These are phyloP conservation scores for Hypoxylon sp. DNA, from an alignment of 2,329 filamentous ascomycete species.

Conservation along the genomic window DNA sequence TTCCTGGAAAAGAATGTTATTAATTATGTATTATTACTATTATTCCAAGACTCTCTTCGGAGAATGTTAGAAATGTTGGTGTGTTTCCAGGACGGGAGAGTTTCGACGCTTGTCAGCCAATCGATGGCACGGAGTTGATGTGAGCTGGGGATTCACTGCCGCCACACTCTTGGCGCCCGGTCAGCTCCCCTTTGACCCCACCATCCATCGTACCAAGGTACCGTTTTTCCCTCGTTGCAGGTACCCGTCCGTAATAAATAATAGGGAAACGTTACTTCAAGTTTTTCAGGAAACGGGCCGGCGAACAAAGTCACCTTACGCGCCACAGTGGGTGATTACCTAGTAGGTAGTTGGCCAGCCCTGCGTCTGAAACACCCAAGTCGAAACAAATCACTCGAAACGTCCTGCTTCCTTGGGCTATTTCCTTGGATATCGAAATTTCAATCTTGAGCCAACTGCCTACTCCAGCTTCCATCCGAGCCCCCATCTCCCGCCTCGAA, in stretches of 20 bases:
- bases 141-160: slow-evolving; percentile 37
- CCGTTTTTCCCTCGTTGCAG: background rate
- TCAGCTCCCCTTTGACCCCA: slow-evolving; percentile 1
- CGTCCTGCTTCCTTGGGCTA: slow-evolving; percentile 28
- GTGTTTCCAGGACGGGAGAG: slow-evolving; percentile 21
- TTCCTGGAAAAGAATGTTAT: no score
- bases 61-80: no score
- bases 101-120: slow-evolving; percentile 38
- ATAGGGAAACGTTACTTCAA: slow-evolving; percentile 15
- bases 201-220: no score
- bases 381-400: slow-evolving; percentile 31
- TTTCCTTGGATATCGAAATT: slow-evolving; percentile 27
- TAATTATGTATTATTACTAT: no score
- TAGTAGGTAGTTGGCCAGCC: background rate
- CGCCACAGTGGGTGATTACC: slow-evolving; percentile 30
- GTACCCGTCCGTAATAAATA: slow-evolving; percentile 19
- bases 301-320: slow-evolving; percentile 26
- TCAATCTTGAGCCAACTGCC: slow-evolving; percentile 9
- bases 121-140: slow-evolving; percentile 33
- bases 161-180: slow-evolving; percentile 41
- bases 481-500: no score
- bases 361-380: slow-evolving; percentile 35
- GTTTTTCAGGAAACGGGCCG: no score
- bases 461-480: slow-evolving; percentile 7
- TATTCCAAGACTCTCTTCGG: no score